Evolutionary conservation across 1,139 yeast species (phyloP).

Genomic region (Yarrowia galli): DNA sequence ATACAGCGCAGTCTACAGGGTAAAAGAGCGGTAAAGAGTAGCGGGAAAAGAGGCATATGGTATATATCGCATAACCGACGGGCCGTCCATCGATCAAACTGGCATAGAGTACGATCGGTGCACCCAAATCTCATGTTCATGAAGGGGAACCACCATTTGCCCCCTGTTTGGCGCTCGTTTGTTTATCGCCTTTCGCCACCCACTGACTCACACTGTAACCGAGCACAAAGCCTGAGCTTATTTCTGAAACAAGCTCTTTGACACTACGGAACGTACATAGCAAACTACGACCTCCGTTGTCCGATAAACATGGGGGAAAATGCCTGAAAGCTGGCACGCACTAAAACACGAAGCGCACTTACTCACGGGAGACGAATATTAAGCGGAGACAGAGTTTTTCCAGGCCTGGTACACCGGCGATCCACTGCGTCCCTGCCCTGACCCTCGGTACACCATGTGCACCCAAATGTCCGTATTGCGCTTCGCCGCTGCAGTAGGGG

Average conservation of each 20-base stretch:
- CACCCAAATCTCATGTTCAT: neutral
- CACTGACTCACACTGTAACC: conserved; percentile 34
- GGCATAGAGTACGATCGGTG: neutral
- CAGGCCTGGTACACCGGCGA: no score
- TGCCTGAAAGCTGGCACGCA: neutral
- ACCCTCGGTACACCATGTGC: neutral
- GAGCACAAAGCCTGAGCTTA: conserved; percentile 3
- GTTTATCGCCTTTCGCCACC: conserved; percentile 28
- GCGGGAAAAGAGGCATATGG: neutral
- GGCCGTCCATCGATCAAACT: neutral
- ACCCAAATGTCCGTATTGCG: neutral
- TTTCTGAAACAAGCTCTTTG: neutral
- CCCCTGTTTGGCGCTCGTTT: conserved; percentile 4
- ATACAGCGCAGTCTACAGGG: neutral
- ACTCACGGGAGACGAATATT: neutral
- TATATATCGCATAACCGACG: neutral
- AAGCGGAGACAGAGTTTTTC: conserved; percentile 7
- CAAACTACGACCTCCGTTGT: conserved; percentile 18
- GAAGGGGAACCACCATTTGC: no score
- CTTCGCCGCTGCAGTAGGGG: conserved; percentile 15
- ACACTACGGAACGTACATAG: conserved; percentile 15
- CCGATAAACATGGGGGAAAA: conserved; percentile 23
- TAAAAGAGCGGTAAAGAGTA: neutral
- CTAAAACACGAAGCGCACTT: neutral
- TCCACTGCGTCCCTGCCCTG: no score